These are phyloP conservation scores for Backusella psychrophila DNA, from an alignment of 192 early-diverging fungal species.

Conservation along the genomic window DNA sequence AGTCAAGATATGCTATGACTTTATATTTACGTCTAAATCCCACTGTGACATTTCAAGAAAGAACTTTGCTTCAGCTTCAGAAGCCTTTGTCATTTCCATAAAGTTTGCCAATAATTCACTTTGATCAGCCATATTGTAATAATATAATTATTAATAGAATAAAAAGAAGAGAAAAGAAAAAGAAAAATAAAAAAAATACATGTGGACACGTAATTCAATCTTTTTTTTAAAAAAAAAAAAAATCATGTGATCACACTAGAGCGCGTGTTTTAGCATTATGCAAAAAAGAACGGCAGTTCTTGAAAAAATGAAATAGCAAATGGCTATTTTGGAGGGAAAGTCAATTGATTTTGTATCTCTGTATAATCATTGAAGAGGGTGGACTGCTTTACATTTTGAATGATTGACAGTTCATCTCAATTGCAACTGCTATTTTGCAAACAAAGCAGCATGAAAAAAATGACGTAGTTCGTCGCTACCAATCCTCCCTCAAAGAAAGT, in stretches of 20 bases:
- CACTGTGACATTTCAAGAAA: slow-evolving; percentile 77
- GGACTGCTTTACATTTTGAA: background rate
- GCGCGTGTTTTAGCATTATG: background rate
- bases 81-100: slow-evolving; percentile 50
- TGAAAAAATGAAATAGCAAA: too few relatives aligned
- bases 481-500: background rate
- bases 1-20: too few relatives aligned
- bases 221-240: background rate
- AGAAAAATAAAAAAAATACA: background rate
- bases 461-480: background rate
- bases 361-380: background rate
- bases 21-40: slow-evolving; percentile 64
- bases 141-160: background rate
- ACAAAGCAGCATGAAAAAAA: background rate
- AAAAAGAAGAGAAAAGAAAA: background rate
- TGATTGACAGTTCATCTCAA: background rate
- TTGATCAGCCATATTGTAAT: slow-evolving; percentile 39
- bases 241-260: background rate
- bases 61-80: slow-evolving; percentile 62
- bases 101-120: slow-evolving; percentile 58
- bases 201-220: background rate
- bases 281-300: background rate
- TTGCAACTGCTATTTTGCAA: background rate
- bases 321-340: background rate
- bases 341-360: background rate